Evolutionary conservation across 2,329 filamentous ascomycete species (phyloP), one percentile per base, ranked within the genome.

Genomic region (Teratosphaeria zuluensis): DNA sequence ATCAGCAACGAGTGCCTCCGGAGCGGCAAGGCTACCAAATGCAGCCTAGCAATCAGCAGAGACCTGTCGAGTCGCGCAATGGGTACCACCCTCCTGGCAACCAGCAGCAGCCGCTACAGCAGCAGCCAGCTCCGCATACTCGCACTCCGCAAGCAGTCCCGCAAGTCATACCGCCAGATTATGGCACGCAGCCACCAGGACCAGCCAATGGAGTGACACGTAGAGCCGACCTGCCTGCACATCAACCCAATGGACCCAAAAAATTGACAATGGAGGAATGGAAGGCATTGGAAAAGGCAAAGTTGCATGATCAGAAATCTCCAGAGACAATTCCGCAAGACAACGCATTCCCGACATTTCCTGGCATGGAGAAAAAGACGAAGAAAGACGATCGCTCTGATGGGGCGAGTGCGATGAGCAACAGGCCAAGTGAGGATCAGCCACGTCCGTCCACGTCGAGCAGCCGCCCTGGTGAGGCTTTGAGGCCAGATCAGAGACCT

Each of bases 271-370:
- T 72, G 68, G 68, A 67, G 19, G 69, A 71, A 28, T 71, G 70
- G 70, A 72, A 72, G 53, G 67, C 67, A 19, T 59, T 63, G 46
- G 69, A 71, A 58, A 67, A 64, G 56, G 69, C 65, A 5, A 68
- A 62, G 55, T 64, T 70, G 57, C 64, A 72, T 53, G 62, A 66
- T 12, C 64, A 68, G 21, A 58, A 63, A 6, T 67, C 66, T 8
- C 71, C 70, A 1, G 65, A 68, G 28, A 61, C 63, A 1, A 35
- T 71, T 28, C 61, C 69, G 8, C 70, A 69, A 55, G 78, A 80
- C 24, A 80, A 77, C 61, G 76, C 78, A 0, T 80, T 80, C 57
- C 78, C 78, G 6, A 69, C 71, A 0, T 80, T 80, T 62, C 75
- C 75, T 63, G 68, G 55, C 66, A 68, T 63, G 65, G 70, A 66